These are phyloP conservation scores for Arthrobotrys pseudoclavata DNA, from an alignment of 2,329 filamentous ascomycete genomes.

Conservation along the genomic window DNA sequence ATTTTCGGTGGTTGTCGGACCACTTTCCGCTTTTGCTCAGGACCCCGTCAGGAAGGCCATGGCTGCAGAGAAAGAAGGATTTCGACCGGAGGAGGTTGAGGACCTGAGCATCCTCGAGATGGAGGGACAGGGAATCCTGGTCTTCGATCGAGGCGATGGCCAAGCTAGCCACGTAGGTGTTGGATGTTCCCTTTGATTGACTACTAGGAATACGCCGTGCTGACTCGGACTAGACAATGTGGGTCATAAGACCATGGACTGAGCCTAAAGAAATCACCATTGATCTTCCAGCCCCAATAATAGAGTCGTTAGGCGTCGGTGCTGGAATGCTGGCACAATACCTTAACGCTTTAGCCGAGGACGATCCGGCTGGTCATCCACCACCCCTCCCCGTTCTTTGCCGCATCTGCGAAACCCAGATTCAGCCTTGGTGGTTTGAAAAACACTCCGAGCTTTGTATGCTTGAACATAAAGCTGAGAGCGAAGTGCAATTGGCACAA, in stretches of 20 bases:
- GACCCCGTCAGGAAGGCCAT: constrained; percentile 64
- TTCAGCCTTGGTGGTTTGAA: constrained; percentile 99
- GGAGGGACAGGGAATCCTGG: constrained; percentile 98
- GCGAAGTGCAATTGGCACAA: constrained; percentile 97
- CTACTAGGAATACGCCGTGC: background rate
- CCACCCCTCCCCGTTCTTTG: constrained; percentile 89
- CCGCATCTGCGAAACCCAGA: constrained; percentile 96
- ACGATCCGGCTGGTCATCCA: constrained; percentile 80
- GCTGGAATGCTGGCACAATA: constrained; percentile 95
- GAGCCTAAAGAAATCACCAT: constrained; percentile 93
- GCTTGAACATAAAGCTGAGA: constrained; percentile 95
- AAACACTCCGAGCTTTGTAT: constrained; percentile 97
- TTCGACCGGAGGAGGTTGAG: constrained; percentile 65
- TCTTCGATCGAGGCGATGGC: constrained; percentile 89
- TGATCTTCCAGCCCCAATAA: constrained; percentile 87
- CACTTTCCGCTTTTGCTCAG: constrained; percentile 75
- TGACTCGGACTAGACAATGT: constrained; percentile 81
- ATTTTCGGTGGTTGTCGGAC: constrained; percentile 79
- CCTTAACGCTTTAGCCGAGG: constrained; percentile 88
- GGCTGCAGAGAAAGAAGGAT: constrained; percentile 66
- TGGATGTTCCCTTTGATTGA: constrained; percentile 30
- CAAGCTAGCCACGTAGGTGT: constrained; percentile 87
- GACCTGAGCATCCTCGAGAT: constrained; percentile 77
- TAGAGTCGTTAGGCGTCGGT: constrained; percentile 92
- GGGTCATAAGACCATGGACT: constrained; percentile 96